Base-by-base conservation (phyloP, 306 rosid genomes). In the Dryas drummondii region DNA sequence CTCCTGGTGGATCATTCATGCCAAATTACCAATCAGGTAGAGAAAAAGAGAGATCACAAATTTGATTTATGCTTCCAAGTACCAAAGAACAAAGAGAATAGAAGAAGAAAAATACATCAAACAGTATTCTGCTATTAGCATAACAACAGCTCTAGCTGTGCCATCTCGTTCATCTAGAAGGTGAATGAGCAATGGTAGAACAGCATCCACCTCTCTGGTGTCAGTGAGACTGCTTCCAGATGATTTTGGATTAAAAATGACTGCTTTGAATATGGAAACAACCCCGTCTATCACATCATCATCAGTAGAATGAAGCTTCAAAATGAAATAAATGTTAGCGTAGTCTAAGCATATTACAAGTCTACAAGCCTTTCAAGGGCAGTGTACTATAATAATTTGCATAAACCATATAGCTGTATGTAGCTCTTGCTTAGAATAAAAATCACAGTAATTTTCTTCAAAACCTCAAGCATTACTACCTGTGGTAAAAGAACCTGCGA, bases 131-230 rank as follows among this genome's bases (percentile, higher is more conserved):
- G 93, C 96, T 66, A 91, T 80, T 74, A 94, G 93, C 90, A 80
- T 75, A 63, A 86, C 89, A 76, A 88, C 97, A 80, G 98, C 97
- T 81, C 90, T 87, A 64, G 96, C 84, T 3, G 89, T 78, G 63
- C 89, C 89, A 81, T 91, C 98, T 75, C 71, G 90, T 88, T 94
- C 98, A 64, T 91, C 93, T 7, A 94, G 88, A 84, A 94, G 87
- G 74, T 81, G 82, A 79, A 94, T 90, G 79, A 94, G 75, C 82
- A 83, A 69, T 22, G 91, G 89, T 3, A 91, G 80, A 64, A 90
- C 86, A 74, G 61, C 69, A 74, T 90, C 92, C 70, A 73, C 86
- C 80, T 84, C 85, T 72, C 84, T 71, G 37, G 57, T 76, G 54
- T 90, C 84, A 27, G 66, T 42, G n/a, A 79, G 70, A 76, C 81